A percentile compares a stretch with the other conserved stretches of the same genome.
Evolutionary conservation across 2,329 filamentous ascomycete genomes (phyloP).

Genomic region (Penicillium sp.): DNA sequence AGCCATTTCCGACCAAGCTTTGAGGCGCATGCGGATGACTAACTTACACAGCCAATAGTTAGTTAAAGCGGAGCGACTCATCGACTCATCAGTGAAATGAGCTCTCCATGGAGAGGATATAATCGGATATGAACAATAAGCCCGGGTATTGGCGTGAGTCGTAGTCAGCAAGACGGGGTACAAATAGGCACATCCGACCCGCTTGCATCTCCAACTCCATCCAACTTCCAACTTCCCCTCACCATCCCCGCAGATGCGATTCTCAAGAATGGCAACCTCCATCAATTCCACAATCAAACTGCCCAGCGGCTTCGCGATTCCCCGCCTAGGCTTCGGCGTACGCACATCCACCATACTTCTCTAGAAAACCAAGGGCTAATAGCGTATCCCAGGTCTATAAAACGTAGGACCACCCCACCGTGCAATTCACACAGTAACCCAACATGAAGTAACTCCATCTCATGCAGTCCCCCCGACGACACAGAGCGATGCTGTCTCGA

Average conservation of each 20-base stretch:
- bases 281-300: slow-evolving; percentile 49
- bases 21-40: slow-evolving; percentile 4
- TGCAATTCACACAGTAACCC: not conserved
- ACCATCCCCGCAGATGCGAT: not conserved
- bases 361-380: slow-evolving; percentile 3
- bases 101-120: too few relatives aligned
- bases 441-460: not conserved
- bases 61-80: not conserved
- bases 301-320: slow-evolving; percentile 63
- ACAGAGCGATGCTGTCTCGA: slow-evolving; percentile 24
- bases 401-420: slow-evolving; percentile 15
- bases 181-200: too few relatives aligned
- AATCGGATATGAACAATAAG: not conserved
- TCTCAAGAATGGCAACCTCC: slow-evolving; percentile 16
- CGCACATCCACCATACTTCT: slow-evolving; percentile 17
- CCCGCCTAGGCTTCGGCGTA: slow-evolving; percentile 61
- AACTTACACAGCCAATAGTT: not conserved
- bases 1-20: slow-evolving; percentile 4
- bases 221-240: not conserved
- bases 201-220: not conserved
- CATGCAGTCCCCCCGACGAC: slow-evolving; percentile 19
- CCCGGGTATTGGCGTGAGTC: not conserved
- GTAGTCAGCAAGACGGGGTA: not conserved
- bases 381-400: slow-evolving; percentile 22
- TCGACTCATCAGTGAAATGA: too few relatives aligned